Evolutionary conservation across 2,329 filamentous ascomycete species (phyloP).

Genomic region (Alternaria ventricosa): DNA sequence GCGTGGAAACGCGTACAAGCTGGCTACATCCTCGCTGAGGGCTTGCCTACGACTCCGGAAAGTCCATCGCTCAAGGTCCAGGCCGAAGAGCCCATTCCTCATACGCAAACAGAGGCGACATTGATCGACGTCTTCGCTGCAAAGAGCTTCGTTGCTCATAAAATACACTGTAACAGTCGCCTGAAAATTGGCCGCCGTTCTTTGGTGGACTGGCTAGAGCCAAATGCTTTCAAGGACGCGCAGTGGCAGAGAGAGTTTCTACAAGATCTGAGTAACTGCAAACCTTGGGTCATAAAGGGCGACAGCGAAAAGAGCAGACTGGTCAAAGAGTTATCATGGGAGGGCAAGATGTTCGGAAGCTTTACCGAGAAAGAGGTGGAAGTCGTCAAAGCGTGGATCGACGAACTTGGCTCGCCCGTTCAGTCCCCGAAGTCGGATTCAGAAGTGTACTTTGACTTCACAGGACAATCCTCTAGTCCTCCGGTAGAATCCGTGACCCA

Average conservation of each 20-base stretch:
- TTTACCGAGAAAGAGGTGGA: constrained; percentile 55
- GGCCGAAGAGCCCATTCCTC: constrained; percentile 11
- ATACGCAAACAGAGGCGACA: constrained; percentile 15
- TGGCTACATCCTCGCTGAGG: constrained; percentile 50
- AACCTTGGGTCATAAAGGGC: constrained; percentile 53
- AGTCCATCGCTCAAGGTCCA: constrained; percentile 20
- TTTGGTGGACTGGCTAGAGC: constrained; percentile 53
- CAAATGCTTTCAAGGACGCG: constrained; percentile 33
- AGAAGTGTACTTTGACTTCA: constrained; percentile 29
- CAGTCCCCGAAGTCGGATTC: constrained; percentile 8
- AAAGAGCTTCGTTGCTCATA: constrained; percentile 50
- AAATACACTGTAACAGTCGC: constrained; percentile 51
- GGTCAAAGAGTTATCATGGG: constrained; percentile 54
- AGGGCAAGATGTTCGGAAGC: constrained; percentile 58
- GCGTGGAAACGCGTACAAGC: constrained; percentile 54
- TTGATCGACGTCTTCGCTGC: constrained; percentile 44
- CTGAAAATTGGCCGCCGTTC: constrained; percentile 49
- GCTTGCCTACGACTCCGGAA: constrained; percentile 28
- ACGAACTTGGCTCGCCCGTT: constrained; percentile 32
- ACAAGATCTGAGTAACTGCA: constrained; percentile 42
- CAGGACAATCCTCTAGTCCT: constrained; percentile 2
- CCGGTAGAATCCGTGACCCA: not conserved
- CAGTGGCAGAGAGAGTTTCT: constrained; percentile 49
- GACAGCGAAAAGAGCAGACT: constrained; percentile 51
- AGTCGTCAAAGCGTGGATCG: constrained; percentile 51